phyloP scores from a whole-genome alignment of 1,139 yeast genomes.

The Yamadazyma blattariae region DNA sequence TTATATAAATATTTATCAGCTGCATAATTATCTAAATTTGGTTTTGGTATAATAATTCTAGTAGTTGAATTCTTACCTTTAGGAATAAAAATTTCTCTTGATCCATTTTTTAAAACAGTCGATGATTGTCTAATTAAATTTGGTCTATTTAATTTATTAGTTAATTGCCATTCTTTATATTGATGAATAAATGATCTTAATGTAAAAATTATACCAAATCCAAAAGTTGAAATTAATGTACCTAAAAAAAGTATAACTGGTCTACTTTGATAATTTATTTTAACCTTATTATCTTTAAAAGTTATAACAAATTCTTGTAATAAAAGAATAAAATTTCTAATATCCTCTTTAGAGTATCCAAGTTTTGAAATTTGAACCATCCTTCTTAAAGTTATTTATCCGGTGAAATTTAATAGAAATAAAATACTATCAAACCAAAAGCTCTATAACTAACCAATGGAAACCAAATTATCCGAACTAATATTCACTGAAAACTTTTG shows the following conservation, averaged over 20 bases:
- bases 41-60: conserved; percentile 56
- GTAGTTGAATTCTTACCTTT: conserved; percentile 41
- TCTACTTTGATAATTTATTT: conserved; percentile 42
- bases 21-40: conserved; percentile 60
- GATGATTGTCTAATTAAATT: conserved; percentile 42
- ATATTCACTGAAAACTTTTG: no score
- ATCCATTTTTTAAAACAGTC: conserved; percentile 49
- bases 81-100: conserved; percentile 54
- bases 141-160: conserved; percentile 31
- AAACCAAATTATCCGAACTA: no score
- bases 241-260: conserved; percentile 45
- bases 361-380: conserved; percentile 39
- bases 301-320: conserved; percentile 38
- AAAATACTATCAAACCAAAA: no score
- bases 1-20: conserved; percentile 66
- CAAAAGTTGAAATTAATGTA: conserved; percentile 42
- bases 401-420: no score
- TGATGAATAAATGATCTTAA: conserved; percentile 29
- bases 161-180: conserved; percentile 30
- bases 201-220: conserved; percentile 38
- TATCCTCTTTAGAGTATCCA: conserved; percentile 33
- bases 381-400: no score
- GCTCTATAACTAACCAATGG: no score
- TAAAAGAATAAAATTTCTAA: conserved; percentile 31
- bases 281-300: conserved; percentile 36